Evolutionary conservation across 495 filamentous ascomycete species (phyloP).

Genomic region (Penicillium coffeae): DNA sequence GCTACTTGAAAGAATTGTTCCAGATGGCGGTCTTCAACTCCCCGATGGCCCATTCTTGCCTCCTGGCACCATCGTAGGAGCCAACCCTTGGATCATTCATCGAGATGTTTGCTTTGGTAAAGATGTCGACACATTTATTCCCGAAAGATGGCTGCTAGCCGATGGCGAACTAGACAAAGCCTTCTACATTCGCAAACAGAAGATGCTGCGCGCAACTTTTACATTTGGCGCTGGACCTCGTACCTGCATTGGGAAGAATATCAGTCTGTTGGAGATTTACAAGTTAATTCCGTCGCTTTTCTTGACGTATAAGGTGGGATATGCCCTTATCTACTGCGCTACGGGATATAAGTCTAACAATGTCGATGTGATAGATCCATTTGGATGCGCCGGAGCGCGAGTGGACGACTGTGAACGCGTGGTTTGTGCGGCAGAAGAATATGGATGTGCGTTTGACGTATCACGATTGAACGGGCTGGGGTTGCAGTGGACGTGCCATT

Average conservation of each 20-base stretch:
- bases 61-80: conserved; percentile 63
- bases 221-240: conserved; percentile 60
- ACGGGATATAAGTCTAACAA: neutral
- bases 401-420: conserved; percentile 30
- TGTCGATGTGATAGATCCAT: conserved; percentile 15
- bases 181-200: conserved; percentile 12
- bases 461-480: neutral
- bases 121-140: conserved; percentile 39
- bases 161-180: conserved; percentile 41
- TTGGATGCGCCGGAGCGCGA: conserved; percentile 21
- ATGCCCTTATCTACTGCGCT: neutral
- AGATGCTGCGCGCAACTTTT: conserved; percentile 20
- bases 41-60: conserved; percentile 51
- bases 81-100: conserved; percentile 25
- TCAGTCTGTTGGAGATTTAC: conserved; percentile 71
- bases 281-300: conserved; percentile 72
- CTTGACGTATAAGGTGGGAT: conserved; percentile 54
- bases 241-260: conserved; percentile 70
- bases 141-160: conserved; percentile 51
- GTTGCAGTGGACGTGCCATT: neutral
- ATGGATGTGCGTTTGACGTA: conserved; percentile 13
- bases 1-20: conserved; percentile 48
- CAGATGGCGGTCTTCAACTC: conserved; percentile 25
- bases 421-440: conserved; percentile 29
- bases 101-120: conserved; percentile 11